Evolutionary conservation across 2,329 filamentous ascomycete species (phyloP).

Genomic region (Exophiala viscosa): DNA sequence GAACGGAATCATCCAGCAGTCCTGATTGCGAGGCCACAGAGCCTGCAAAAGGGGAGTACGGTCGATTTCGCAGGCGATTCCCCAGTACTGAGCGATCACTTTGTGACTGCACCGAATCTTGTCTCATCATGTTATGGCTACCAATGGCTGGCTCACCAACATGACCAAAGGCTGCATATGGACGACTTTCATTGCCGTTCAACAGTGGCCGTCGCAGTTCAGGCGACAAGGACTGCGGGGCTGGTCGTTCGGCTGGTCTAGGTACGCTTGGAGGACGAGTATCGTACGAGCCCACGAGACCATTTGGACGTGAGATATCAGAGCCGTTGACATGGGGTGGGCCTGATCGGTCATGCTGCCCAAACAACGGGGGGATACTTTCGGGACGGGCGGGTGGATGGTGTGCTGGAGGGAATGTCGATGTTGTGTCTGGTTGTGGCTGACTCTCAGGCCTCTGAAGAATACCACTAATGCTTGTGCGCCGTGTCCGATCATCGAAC

Average conservation of each 20-base stretch:
- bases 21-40: slow-evolving; percentile 32
- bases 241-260: slow-evolving; percentile 12
- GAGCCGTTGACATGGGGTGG: slow-evolving; percentile 4
- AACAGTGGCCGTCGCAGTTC: slow-evolving; percentile 22
- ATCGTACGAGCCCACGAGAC: slow-evolving; percentile 21
- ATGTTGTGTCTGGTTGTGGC: slow-evolving; percentile 18
- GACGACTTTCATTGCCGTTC: slow-evolving; percentile 20
- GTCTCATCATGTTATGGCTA: slow-evolving; percentile 24
- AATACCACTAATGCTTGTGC: slow-evolving; percentile 44
- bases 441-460: slow-evolving; percentile 40
- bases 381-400: slow-evolving; percentile 17
- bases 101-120: slow-evolving; percentile 29
- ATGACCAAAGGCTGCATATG: slow-evolving; percentile 20
- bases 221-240: slow-evolving; percentile 21
- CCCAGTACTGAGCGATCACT: slow-evolving; percentile 27
- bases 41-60: slow-evolving; percentile 36
- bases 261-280: slow-evolving; percentile 24
- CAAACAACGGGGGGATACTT: slow-evolving; percentile 19
- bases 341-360: slow-evolving; percentile 10
- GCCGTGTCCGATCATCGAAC: slow-evolving; percentile 31
- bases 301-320: slow-evolving; percentile 21
- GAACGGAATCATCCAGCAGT: slow-evolving; percentile 38
- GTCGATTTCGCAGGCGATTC: slow-evolving; percentile 30
- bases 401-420: slow-evolving; percentile 11
- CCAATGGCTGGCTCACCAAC: slow-evolving; percentile 7